These are phyloP conservation scores for Endocalyx cinctus DNA, from an alignment of 2,329 filamentous ascomycete genomes.

Conservation along the genomic window DNA sequence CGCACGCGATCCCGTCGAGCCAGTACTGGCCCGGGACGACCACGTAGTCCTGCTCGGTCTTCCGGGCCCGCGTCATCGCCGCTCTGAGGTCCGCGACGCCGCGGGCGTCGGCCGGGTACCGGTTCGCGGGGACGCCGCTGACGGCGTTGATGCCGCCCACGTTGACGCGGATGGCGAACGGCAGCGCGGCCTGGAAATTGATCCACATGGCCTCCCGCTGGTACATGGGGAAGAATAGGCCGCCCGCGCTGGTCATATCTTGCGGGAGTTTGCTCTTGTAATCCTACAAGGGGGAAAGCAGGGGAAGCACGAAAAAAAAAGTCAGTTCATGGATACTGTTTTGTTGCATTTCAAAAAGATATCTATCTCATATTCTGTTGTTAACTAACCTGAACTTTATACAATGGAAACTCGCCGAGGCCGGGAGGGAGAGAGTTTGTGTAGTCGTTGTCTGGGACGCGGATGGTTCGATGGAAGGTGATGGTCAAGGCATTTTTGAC, in stretches of 20 bases:
- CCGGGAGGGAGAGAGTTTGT: slow-evolving; percentile 1
- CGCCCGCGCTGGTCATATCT: slow-evolving; percentile 1
- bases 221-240: slow-evolving; percentile 8
- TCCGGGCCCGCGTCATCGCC: no score
- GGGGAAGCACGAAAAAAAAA: no score
- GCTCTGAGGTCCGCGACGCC: no score
- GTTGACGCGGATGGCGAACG: slow-evolving; percentile 29
- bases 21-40: slow-evolving; percentile 31
- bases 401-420: slow-evolving; percentile 1
- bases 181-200: slow-evolving; percentile 23
- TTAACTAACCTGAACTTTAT: no score
- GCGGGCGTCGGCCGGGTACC: slow-evolving; percentile 8
- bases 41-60: slow-evolving; percentile 20
- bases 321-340: no score
- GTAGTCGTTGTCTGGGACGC: slow-evolving; percentile 1
- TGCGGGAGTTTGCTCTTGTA: slow-evolving; percentile 1
- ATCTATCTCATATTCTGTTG: no score
- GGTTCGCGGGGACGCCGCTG: slow-evolving; percentile 24
- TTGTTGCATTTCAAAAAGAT: no score
- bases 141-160: slow-evolving; percentile 33
- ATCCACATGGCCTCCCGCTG: slow-evolving; percentile 35
- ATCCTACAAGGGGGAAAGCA: background rate
- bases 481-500: slow-evolving; percentile 3
- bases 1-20: slow-evolving; percentile 33
- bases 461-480: slow-evolving; percentile 7